Percentiles rank a stretch among this genome's conserved stretches.
These are phyloP conservation scores for Truncatella angustata DNA, from an alignment of 2,329 filamentous ascomycete genomes.

Conservation along the genomic window DNA sequence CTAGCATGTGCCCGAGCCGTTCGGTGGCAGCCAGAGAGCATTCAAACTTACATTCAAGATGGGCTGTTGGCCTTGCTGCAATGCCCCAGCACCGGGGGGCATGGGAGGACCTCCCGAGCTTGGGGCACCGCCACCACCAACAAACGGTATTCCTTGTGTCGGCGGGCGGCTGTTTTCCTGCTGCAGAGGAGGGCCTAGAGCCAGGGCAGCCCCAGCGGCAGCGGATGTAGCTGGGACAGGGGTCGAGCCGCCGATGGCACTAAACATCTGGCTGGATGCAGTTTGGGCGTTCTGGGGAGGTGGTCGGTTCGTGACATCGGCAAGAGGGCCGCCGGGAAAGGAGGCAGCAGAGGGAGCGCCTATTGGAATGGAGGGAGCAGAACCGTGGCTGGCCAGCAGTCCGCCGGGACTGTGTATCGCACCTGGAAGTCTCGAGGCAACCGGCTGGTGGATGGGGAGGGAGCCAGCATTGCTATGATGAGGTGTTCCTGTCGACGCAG, in stretches of 20 bases:
- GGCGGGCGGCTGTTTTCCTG: constrained; percentile 54
- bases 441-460: constrained; percentile 90
- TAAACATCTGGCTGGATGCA: constrained; percentile 52
- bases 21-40: too few relatives aligned
- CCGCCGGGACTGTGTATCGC: constrained; percentile 92
- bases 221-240: constrained; percentile 25
- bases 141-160: constrained; percentile 62
- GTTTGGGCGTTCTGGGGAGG: constrained; percentile 52
- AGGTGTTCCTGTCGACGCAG: constrained; percentile 45
- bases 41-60: constrained; percentile 74
- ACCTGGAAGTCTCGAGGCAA: constrained; percentile 75
- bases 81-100: constrained; percentile 47
- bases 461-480: constrained; percentile 87
- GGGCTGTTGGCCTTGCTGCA: constrained; percentile 78
- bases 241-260: constrained; percentile 26
- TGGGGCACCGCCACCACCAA: constrained; percentile 38
- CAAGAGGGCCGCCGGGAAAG: constrained; percentile 53
- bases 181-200: constrained; percentile 70
- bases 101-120: constrained; percentile 28
- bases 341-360: constrained; percentile 50
- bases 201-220: constrained; percentile 57
- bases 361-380: constrained; percentile 50
- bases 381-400: constrained; percentile 71
- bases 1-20: too few relatives aligned
- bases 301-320: constrained; percentile 49